phyloP scores from a whole-genome alignment of 2,329 filamentous ascomycete genomes.

The Trichoderma sp. region DNA sequence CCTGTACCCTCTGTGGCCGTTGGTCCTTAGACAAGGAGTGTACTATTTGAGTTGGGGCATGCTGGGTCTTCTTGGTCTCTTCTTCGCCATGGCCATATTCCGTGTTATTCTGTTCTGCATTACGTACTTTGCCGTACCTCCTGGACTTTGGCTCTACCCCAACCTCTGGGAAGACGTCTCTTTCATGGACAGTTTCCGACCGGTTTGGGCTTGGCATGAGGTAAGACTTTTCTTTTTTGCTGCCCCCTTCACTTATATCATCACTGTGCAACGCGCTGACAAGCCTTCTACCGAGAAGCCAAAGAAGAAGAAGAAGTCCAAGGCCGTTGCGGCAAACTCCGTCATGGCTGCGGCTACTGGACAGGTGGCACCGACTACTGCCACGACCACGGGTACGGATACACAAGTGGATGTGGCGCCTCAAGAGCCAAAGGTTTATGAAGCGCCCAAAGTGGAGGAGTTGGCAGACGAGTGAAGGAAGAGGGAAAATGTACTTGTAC shows the following conservation, averaged over 20 bases:
- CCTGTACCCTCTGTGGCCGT: slow-evolving; percentile 94
- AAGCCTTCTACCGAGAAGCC: slow-evolving; percentile 34
- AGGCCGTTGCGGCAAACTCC: slow-evolving; percentile 41
- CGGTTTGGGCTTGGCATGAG: slow-evolving; percentile 98
- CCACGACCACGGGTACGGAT: slow-evolving; percentile 58
- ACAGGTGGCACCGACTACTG: slow-evolving; percentile 52
- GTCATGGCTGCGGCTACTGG: slow-evolving; percentile 56
- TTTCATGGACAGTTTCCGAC: slow-evolving; percentile 96
- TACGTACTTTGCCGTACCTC: slow-evolving; percentile 81
- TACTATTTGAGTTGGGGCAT: slow-evolving; percentile 98
- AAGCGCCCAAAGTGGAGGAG: slow-evolving; percentile 56
- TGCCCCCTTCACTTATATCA: neutral
- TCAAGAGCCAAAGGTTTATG: slow-evolving; percentile 46
- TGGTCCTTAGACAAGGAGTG: slow-evolving; percentile 86
- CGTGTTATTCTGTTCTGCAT: slow-evolving; percentile 90
- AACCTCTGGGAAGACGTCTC: slow-evolving; percentile 99
- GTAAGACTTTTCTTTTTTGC: slow-evolving; percentile 50
- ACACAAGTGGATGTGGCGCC: slow-evolving; percentile 53
- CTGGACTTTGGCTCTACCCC: slow-evolving; percentile 96
- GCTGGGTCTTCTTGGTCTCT: slow-evolving; percentile 83
- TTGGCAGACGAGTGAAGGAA: slow-evolving; percentile 51
- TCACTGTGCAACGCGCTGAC: slow-evolving; percentile 25
- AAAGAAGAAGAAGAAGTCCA: slow-evolving; percentile 60
- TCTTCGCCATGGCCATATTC: slow-evolving; percentile 98
- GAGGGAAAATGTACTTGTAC: neutral